A percentile compares a stretch with the other conserved stretches of the same genome.
Conservation (phyloP, 805 yeast species). For the Metschnikowia kunwiensis region DNA sequence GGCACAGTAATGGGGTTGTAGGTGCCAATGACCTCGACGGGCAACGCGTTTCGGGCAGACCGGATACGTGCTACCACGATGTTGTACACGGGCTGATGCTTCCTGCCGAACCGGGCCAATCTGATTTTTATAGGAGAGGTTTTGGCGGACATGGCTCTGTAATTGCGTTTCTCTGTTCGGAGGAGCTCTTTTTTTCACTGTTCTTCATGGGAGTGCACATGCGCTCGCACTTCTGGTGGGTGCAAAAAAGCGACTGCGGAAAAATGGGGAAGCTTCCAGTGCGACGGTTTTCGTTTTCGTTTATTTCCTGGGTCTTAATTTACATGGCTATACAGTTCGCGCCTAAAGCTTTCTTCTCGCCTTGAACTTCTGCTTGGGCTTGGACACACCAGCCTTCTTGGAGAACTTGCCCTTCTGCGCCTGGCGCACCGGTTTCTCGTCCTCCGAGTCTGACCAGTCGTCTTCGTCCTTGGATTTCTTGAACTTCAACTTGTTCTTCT, state of each 20-base stretch:
- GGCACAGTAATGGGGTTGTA: slow-evolving; percentile 82
- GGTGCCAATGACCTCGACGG: slow-evolving; percentile 93
- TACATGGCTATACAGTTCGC: not conserved
- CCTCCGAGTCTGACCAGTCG: slow-evolving; percentile 46
- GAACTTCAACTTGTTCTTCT: slow-evolving; percentile 84
- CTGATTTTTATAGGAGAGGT: slow-evolving; percentile 68
- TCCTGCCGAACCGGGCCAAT: slow-evolving; percentile 90
- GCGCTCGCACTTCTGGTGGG: no score
- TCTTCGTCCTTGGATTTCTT: slow-evolving; percentile 60
- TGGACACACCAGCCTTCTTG: slow-evolving; percentile 27
- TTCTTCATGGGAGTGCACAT: no score
- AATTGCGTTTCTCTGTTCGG: no score
- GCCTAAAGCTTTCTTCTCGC: slow-evolving; percentile 55
- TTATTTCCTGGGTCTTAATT: no score
- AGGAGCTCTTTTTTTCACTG: no score
- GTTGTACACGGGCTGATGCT: slow-evolving; percentile 82
- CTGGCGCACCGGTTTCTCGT: slow-evolving; percentile 23
- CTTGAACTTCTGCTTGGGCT: slow-evolving; percentile 50
- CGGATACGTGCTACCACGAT: slow-evolving; percentile 80
- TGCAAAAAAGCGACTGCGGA: no score
- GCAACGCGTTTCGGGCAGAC: slow-evolving; percentile 81
- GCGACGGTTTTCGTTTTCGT: no score
- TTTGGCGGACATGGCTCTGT: slow-evolving; percentile 18
- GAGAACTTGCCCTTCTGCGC: slow-evolving; percentile 14
- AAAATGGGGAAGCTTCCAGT: no score